Evolutionary conservation across 306 rosid genomes (phyloP), one percentile per base, ranked within the genome.

Genomic region (Lotus japonicus): DNA sequence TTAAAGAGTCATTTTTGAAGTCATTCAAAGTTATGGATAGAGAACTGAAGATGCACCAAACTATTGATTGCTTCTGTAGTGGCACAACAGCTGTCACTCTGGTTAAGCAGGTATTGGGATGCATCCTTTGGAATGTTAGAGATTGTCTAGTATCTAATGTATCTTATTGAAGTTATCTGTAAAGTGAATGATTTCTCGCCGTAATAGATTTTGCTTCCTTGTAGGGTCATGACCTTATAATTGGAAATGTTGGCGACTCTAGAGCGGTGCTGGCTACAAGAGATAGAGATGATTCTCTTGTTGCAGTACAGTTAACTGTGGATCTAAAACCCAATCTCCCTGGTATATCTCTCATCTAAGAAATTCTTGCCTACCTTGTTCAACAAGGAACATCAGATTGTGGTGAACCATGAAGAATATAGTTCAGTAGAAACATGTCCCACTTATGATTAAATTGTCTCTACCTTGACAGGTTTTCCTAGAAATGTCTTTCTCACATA

Each of bases 241-340:
- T 95, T 41, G 99, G 96, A 78, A 90, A 95, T 66, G 85, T 95
- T 70, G 99, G 99, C 23, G 99, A 95, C 76, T 95, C 99, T 62
- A 86, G 99, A 78, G 99, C 99, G 52, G 92, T 95, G 46, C 72
- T 95, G 58, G 96, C 88, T 75, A 87, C 92, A 16, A 88, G 99
- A 85, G 96, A 81, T 44, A 85, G 62, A 50, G 83, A 85, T 62
- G 61, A 75, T 80, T 81, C 83, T 70, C 91, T 95, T 73, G 73
- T 58, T 63, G 87, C 99, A 7, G 70, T 95, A 39, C 99, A 95
- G 79, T 83, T 95, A 88, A 95, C 99, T 31, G 99, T 95, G 76
- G 99, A 95, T 87, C 90, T 95, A 64, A 95, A 95, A 84, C 99
- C 99, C 59, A 95, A 77, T 84, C 97, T 95, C 78, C 99, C 99